A percentile compares a stretch with the other conserved stretches of the same genome.
These are phyloP conservation scores for Raffaelea ambrosiae DNA, from an alignment of 2,329 filamentous ascomycete species.

Conservation along the genomic window DNA sequence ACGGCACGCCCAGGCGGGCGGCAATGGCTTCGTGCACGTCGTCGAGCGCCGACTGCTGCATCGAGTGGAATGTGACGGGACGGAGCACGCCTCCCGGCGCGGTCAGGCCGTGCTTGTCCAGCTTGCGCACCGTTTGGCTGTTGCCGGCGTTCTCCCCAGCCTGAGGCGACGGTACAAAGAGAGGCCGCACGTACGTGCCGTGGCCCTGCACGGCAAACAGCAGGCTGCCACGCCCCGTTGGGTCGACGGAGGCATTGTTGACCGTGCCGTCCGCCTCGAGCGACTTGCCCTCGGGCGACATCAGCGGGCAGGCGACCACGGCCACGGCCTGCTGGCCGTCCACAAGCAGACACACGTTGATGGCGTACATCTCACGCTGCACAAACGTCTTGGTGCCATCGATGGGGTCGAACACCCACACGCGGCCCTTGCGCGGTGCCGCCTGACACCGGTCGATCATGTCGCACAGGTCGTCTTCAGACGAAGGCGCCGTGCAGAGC, in stretches of 20 bases:
- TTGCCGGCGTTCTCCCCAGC: neutral
- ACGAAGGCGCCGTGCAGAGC: conserved; percentile 24
- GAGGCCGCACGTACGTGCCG: conserved; percentile 37
- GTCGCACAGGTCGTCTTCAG: conserved; percentile 38
- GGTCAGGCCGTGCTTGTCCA: conserved; percentile 21
- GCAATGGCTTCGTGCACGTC: conserved; percentile 38
- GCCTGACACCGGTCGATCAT: conserved; percentile 40
- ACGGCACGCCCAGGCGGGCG: conserved; percentile 29
- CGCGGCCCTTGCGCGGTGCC: conserved; percentile 31
- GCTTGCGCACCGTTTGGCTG: conserved; percentile 17
- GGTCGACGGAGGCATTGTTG: conserved; percentile 34
- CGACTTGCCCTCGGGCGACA: conserved; percentile 26
- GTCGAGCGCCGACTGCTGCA: conserved; percentile 38
- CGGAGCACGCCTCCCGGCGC: conserved; percentile 19
- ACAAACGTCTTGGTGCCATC: conserved; percentile 53
- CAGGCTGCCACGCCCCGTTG: conserved; percentile 35
- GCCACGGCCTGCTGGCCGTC: conserved; percentile 41
- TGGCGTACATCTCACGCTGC: conserved; percentile 44
- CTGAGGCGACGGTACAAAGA: conserved; percentile 15
- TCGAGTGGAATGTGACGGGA: conserved; percentile 38
- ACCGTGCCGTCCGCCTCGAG: conserved; percentile 32
- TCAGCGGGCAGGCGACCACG: conserved; percentile 36
- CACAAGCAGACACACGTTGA: conserved; percentile 45
- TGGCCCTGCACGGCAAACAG: conserved; percentile 39
- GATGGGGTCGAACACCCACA: conserved; percentile 54